Evolutionary conservation across 208 protist species (phyloP), one percentile per base, ranked within the genome.

Genomic region (Trypanosomatidae sp.): DNA sequence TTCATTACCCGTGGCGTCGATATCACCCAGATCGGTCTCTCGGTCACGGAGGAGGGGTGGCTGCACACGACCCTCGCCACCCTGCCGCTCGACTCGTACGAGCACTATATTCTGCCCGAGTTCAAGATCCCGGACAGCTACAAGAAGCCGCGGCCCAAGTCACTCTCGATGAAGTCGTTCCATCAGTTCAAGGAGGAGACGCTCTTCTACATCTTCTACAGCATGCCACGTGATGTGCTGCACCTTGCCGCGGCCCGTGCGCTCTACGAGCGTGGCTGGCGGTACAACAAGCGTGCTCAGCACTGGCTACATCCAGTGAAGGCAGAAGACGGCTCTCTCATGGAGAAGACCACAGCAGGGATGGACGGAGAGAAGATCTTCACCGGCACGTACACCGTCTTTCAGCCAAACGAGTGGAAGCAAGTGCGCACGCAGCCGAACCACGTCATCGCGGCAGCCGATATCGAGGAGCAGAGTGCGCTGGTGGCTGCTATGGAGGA

Each of bases 151-250:
- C 88, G 86, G 43, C 92, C 89, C 46, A 84, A 85, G 60, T 80
- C 82, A 46, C 89, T 93, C 19, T 89, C 88, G 8, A 85, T 97
- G 73, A 91, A 91, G 68, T 82, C 90, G 44, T 95, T 98, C 66
- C 79, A 87, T 12, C 88, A 95, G 73, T 98, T 97, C 76, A 95
- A 97, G 69, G 83, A 98, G 39, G 95, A 99, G 25, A 99, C 98
- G 19, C 89, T 99, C 22, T 98, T 99, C 64, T 99, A 99, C 81
- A 99, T 99, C 67, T 99, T 99, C 79, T 99, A 99, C 81, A 92
- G 91, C 65, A 99, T 99, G 98, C 98, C 98, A 25, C 80, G 97
- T 9, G 98, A 99, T 76, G 89, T 98, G 49, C 85, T 99, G 30
- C 98, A 99, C 80, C 71, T 98, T 6, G 92, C 92, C 43, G 98